These are phyloP conservation scores for Asterophora lycoperdoides DNA, from an alignment of 768 basidiomycete genomes.

Conservation along the genomic window DNA sequence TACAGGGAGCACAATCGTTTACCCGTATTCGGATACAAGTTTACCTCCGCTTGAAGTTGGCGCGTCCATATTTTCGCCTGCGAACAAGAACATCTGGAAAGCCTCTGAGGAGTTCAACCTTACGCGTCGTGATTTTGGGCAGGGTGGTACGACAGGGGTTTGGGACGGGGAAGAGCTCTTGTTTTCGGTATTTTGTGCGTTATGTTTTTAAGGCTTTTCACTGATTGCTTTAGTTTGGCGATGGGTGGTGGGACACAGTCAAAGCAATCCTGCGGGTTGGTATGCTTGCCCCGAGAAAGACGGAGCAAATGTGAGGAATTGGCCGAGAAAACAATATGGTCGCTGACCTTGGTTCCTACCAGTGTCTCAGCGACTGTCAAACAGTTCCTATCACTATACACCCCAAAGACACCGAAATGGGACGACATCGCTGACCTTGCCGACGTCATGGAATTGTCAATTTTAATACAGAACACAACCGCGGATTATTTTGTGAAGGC, in stretches of 20 bases:
- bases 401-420: constrained; percentile 53
- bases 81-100: constrained; percentile 66
- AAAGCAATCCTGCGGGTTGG: constrained; percentile 82
- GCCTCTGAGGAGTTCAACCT: constrained; percentile 81
- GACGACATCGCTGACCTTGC: constrained; percentile 56
- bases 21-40: constrained; percentile 61
- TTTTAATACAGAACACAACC: constrained; percentile 46
- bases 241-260: constrained; percentile 68
- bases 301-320: constrained; percentile 47
- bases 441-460: constrained; percentile 44
- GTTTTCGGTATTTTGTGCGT: constrained; percentile 44
- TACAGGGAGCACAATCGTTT: constrained; percentile 72
- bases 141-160: constrained; percentile 57
- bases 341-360: neutral
- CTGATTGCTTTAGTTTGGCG: constrained; percentile 33
- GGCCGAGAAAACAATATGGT: neutral
- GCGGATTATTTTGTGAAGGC: constrained; percentile 51
- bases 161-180: constrained; percentile 82
- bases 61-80: constrained; percentile 79
- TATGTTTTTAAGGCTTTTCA: neutral
- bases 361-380: constrained; percentile 57
- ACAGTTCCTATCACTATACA: constrained; percentile 54
- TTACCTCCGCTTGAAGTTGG: constrained; percentile 76
- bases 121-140: constrained; percentile 42
- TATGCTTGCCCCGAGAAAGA: constrained; percentile 50